phyloP scores from a whole-genome alignment of 164 flowering plant genomes.

The Berberis vulgaris region DNA sequence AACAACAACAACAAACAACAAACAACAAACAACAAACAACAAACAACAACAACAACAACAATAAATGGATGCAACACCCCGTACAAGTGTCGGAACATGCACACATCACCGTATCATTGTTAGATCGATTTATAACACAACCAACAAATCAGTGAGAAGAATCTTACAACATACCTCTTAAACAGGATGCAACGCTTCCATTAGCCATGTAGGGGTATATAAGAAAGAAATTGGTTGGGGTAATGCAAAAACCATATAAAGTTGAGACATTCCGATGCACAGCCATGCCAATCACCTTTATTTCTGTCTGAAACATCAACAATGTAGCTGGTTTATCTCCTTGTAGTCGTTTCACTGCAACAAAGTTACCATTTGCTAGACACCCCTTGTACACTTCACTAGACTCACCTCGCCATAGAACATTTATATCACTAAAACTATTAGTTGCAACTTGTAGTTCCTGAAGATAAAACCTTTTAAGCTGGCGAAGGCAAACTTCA shows the following conservation, averaged over 20 bases:
- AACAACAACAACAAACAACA: no score
- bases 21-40: no score
- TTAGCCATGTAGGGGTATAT: conserved; percentile 41
- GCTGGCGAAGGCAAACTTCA: conserved; percentile 44
- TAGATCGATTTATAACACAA: no score
- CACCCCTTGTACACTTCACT: conserved; percentile 43
- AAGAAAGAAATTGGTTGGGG: conserved; percentile 5
- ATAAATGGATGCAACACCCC: no score
- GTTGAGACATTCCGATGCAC: conserved; percentile 23
- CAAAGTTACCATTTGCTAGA: conserved; percentile 39
- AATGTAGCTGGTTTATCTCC: conserved; percentile 38
- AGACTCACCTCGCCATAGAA: conserved; percentile 40
- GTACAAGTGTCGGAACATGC: no score
- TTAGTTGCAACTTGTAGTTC: conserved; percentile 45
- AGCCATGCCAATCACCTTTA: conserved; percentile 44
- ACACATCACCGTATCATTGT: no score
- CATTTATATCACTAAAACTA: conserved; percentile 34
- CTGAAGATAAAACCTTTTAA: conserved; percentile 35
- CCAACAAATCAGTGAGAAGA: no score
- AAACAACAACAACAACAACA: no score
- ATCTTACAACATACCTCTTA: conserved; percentile 21
- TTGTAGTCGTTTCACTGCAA: conserved; percentile 37
- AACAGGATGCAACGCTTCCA: conserved; percentile 44
- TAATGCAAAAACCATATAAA: no score
- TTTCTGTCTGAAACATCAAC: conserved; percentile 41